Evolutionary conservation across 805 yeast genomes (phyloP).

Genomic region (Candida corydali): DNA sequence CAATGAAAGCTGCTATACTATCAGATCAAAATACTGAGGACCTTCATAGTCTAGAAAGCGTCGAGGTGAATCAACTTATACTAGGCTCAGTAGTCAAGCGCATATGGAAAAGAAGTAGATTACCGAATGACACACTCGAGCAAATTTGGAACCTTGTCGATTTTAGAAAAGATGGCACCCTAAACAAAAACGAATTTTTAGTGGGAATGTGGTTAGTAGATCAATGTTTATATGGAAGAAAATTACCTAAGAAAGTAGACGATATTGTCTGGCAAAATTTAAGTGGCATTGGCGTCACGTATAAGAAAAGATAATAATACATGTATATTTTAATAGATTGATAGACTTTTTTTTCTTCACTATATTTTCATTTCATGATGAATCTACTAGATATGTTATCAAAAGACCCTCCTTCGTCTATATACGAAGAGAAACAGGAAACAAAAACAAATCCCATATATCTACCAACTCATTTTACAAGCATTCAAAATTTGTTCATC

Average conservation of each 20-base stretch:
- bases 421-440: conserved; percentile 7
- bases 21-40: conserved; percentile 28
- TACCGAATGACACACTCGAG: conserved; percentile 54
- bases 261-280: conserved; percentile 80
- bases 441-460: conserved; percentile 19
- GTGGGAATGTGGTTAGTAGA: conserved; percentile 99
- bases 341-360: neutral
- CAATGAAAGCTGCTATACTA: conserved; percentile 30
- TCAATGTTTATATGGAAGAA: conserved; percentile 91
- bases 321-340: too few relatives aligned
- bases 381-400: conserved; percentile 38
- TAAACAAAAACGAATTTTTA: conserved; percentile 76
- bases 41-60: conserved; percentile 28
- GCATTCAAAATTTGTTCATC: conserved; percentile 30
- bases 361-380: conserved; percentile 20
- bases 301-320: conserved; percentile 29
- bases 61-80: conserved; percentile 30
- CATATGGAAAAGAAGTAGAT: conserved; percentile 75
- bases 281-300: conserved; percentile 42
- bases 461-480: conserved; percentile 32
- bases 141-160: conserved; percentile 74
- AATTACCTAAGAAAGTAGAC: conserved; percentile 69
- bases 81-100: conserved; percentile 68
- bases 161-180: conserved; percentile 61
- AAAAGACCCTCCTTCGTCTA: conserved; percentile 23